Evolutionary conservation across 371 early-diverging fungal species (phyloP), one percentile per base, ranked within the genome.

Genomic region (Sporodiniella umbellata): DNA sequence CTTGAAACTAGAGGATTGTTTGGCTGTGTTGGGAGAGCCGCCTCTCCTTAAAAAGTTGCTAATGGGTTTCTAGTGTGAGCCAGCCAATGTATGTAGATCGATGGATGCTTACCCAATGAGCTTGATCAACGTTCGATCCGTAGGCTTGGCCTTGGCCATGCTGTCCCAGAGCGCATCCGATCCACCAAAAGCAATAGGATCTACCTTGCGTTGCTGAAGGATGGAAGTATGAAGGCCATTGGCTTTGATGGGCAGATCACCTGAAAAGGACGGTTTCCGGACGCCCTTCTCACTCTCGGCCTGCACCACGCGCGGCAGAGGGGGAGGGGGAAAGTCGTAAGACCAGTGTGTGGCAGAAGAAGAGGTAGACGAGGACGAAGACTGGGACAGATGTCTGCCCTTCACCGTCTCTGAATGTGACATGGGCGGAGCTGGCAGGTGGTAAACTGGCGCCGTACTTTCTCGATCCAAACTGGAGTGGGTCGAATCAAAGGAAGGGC

Each of bases 11-110:
- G 65, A 49, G 2, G 68, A 63, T 55, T 72, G 72, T 17, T 70
- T 76, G 15, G 73, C 77, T 44, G 72, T 72, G 48, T 76, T 76
- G 12, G 77, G 77, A 2, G 72, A 72, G n/a, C 77, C 77, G 18
- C 72, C 72, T 15, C 70, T 68, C 33, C 68, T 62, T 14, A 76
- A 54, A 22, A 72, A 76, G 45, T 70, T 72, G 30, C 72, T 63
- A 51, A 38, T n/a, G 31, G 19, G 35, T 17, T 33, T 14, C 10
- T 11, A 31, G 15, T 8, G 22, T 22, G 43, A 17, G 8, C 14
- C 15, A 40, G 26, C 23, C 12, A 17, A 14, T 8, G n/a, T n/a
- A n/a, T n/a, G n/a, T 37, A 7, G 25, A 46, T 30, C 18, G 26
- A 12, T 35, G 21, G 22, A 17, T 2, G 4, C 2, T 53, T 62